A percentile compares a stretch with the other conserved stretches of the same genome.
Evolutionary conservation across 2,329 filamentous ascomycete species (phyloP).

Genomic region (Biscogniauxia marginata): DNA sequence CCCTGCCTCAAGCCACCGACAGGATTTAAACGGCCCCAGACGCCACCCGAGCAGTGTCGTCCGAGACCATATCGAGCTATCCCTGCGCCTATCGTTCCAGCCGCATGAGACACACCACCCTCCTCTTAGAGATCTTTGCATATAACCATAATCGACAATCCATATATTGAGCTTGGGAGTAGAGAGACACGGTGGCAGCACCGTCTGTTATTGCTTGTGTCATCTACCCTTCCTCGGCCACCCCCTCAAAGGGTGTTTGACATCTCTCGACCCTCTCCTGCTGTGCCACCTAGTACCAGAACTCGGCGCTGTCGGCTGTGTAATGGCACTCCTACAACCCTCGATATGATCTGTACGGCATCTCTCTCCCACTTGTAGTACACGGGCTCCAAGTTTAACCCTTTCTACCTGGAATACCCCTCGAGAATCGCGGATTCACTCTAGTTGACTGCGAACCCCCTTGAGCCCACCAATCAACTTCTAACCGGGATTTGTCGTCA

Average conservation of each 20-base stretch:
- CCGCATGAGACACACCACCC: slow-evolving; percentile 20
- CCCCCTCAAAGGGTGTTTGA: too few species aligned
- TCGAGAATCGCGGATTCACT: not conserved
- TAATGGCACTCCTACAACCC: slow-evolving; percentile 20
- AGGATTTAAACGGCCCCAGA: slow-evolving; percentile 20
- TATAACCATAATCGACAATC: slow-evolving; percentile 4
- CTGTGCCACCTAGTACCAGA: slow-evolving; percentile 20
- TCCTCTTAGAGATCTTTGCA: slow-evolving; percentile 13
- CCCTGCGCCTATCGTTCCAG: slow-evolving; percentile 17
- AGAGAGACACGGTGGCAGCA: slow-evolving; percentile 17
- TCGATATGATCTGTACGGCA: slow-evolving; percentile 23
- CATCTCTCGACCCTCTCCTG: slow-evolving; percentile 8
- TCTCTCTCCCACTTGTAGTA: slow-evolving; percentile 20
- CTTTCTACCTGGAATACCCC: slow-evolving; percentile 9
- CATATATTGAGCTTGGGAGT: slow-evolving; percentile 16
- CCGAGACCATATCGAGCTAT: slow-evolving; percentile 9
- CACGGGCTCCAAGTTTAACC: slow-evolving; percentile 7
- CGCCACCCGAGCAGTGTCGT: slow-evolving; percentile 17
- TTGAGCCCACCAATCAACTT: not conserved
- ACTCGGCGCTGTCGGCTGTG: slow-evolving; percentile 17
- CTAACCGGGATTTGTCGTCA: not conserved
- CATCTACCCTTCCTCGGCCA: slow-evolving; percentile 4
- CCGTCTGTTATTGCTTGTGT: slow-evolving; percentile 11
- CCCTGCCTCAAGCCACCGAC: slow-evolving; percentile 13
- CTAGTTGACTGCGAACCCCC: not conserved